These are phyloP conservation scores for Monsonia emarginata DNA, from an alignment of 441 rosid genomes.

Conservation along the genomic window DNA sequence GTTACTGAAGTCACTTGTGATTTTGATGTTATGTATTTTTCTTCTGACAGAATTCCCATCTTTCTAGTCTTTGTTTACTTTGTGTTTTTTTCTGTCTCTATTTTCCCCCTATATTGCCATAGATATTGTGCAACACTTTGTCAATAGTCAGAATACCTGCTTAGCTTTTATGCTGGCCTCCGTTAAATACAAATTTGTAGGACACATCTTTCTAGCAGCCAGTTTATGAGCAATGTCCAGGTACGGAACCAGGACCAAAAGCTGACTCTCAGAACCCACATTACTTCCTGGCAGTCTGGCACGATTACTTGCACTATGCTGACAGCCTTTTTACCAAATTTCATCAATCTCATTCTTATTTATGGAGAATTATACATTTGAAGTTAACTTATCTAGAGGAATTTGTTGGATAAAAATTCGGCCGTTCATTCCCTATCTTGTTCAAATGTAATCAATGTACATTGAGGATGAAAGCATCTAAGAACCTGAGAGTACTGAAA, in stretches of 20 bases:
- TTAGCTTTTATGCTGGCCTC: neutral
- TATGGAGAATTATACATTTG: neutral
- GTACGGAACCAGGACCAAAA: neutral
- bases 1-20: neutral
- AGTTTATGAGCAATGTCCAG: neutral
- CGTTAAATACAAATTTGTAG: neutral
- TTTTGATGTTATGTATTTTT: neutral
- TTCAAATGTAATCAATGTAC: neutral
- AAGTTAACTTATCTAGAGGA: neutral
- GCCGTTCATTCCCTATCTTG: neutral
- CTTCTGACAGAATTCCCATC: too few species aligned
- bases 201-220: neutral
- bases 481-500: neutral
- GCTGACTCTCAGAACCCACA: neutral
- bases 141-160: too few species aligned
- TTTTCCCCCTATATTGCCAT: too few species aligned
- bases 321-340: neutral
- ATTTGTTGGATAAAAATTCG: neutral
- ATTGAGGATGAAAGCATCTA: neutral
- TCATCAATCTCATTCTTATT: too few species aligned
- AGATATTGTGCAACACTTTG: too few species aligned
- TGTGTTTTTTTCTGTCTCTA: too few species aligned
- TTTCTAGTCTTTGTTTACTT: too few species aligned
- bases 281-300: neutral
- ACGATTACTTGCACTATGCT: neutral